Conservation (phyloP, 2,329 filamentous ascomycete genomes). For the Colletotrichum eleusines region DNA sequence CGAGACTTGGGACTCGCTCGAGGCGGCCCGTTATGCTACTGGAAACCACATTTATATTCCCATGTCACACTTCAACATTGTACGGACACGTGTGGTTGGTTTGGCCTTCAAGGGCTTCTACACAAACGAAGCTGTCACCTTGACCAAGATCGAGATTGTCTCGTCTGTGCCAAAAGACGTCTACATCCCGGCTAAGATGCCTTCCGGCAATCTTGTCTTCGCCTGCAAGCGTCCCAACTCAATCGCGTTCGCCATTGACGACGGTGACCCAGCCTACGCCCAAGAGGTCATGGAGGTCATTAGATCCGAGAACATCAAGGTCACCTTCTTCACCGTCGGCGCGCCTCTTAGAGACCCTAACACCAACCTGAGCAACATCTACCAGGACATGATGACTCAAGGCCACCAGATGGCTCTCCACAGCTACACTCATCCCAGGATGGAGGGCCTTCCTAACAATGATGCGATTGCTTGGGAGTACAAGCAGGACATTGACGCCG, state of each 20-base stretch:
- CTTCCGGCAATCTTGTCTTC: constrained; percentile 71
- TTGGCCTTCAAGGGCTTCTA: constrained; percentile 76
- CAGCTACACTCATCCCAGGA: constrained; percentile 75
- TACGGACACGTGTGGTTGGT: constrained; percentile 67
- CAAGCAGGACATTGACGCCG: constrained; percentile 65
- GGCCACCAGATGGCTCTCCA: constrained; percentile 79
- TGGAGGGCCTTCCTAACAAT: constrained; percentile 67
- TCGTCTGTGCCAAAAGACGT: constrained; percentile 63
- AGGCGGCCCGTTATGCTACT: constrained; percentile 69
- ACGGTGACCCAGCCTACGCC: constrained; percentile 66
- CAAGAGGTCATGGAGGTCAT: constrained; percentile 67
- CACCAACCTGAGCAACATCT: constrained; percentile 73
- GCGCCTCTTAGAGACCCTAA: constrained; percentile 68
- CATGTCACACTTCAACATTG: constrained; percentile 73
- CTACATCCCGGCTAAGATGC: constrained; percentile 68
- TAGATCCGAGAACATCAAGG: constrained; percentile 70
- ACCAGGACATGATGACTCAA: constrained; percentile 70
- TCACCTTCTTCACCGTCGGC: constrained; percentile 80
- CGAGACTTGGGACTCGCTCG: constrained; percentile 76
- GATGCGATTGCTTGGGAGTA: constrained; percentile 72
- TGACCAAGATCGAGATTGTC: constrained; percentile 73
- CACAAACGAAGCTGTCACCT: constrained; percentile 59
- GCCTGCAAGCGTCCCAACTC: constrained; percentile 76
- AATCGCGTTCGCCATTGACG: constrained; percentile 80
- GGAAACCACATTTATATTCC: constrained; percentile 74